Evolutionary conservation across 73 alveolate genomes (phyloP).

Genomic region (Paramecium octaurelia): DNA sequence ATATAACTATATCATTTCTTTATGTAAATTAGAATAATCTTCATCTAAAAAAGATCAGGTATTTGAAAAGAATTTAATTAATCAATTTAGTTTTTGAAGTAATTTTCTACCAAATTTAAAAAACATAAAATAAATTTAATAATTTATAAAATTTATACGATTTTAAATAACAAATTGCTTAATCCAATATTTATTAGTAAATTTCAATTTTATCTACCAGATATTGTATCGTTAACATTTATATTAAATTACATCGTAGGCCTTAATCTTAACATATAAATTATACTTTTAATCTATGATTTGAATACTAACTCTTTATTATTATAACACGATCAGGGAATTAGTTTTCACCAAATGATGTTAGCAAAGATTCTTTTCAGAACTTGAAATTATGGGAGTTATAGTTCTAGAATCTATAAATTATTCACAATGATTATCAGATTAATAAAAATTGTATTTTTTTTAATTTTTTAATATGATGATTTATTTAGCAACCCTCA

Average conservation of each 20-base stretch:
- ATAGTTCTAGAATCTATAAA: not conserved
- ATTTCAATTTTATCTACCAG: not conserved
- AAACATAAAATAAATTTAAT: too few species aligned
- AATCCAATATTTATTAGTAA: not conserved
- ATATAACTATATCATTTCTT: not conserved
- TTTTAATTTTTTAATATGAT: not conserved
- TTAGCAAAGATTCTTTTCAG: not conserved
- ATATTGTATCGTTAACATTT: not conserved
- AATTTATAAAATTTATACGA: too few species aligned
- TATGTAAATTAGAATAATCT: not conserved
- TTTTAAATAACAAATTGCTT: too few species aligned
- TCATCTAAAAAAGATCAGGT: not conserved
- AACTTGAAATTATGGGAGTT: not conserved
- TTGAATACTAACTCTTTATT: not conserved
- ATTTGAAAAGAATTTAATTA: too few species aligned
- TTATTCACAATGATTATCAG: not conserved
- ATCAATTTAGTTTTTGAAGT: too few species aligned
- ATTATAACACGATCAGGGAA: not conserved
- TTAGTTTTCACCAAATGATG: not conserved
- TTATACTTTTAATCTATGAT: not conserved
- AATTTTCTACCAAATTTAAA: too few species aligned
- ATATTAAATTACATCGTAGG: not conserved
- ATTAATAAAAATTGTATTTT: not conserved
- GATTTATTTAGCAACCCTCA: not conserved
- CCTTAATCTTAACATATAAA: not conserved